Percentiles rank a stretch among this genome's conserved stretches.
Evolutionary conservation across 2,329 filamentous ascomycete species (phyloP).

Genomic region (Podosphaera leucotricha): DNA sequence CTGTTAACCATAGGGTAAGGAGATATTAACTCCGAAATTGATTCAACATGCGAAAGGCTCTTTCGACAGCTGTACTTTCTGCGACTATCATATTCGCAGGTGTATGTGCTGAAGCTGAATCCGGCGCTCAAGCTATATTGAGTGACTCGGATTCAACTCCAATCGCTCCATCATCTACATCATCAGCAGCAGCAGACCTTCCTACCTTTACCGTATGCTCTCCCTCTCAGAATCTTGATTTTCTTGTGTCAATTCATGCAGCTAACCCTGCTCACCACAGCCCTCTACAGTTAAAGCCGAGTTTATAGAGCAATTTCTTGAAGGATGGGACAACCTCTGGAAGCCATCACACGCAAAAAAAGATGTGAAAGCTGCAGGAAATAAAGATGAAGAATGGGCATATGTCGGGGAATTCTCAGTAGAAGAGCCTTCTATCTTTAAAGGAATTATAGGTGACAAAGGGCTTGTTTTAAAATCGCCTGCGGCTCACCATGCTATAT

Average conservation of each 20-base stretch:
- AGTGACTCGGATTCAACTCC: slow-evolving; percentile 22
- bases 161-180: slow-evolving; percentile 25
- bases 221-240: neutral
- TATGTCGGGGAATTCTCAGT: slow-evolving; percentile 94
- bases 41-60: slow-evolving; percentile 52
- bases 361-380: slow-evolving; percentile 41
- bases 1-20: neutral
- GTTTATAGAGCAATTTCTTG: slow-evolving; percentile 96
- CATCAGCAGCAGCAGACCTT: slow-evolving; percentile 36
- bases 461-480: slow-evolving; percentile 95
- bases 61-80: slow-evolving; percentile 38
- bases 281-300: slow-evolving; percentile 72
- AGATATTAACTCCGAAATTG: neutral
- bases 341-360: slow-evolving; percentile 94
- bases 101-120: slow-evolving; percentile 43
- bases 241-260: neutral
- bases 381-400: slow-evolving; percentile 72
- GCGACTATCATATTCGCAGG: slow-evolving; percentile 52
- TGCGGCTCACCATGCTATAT: slow-evolving; percentile 96
- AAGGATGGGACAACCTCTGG: slow-evolving; percentile 87
- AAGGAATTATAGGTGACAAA: slow-evolving; percentile 87
- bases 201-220: slow-evolving; percentile 69
- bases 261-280: slow-evolving; percentile 24
- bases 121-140: slow-evolving; percentile 34
- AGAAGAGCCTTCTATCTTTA: slow-evolving; percentile 75